Percentiles rank a stretch among this genome's conserved stretches.
phyloP scores from a whole-genome alignment of 2,329 filamentous ascomycete genomes.

The Metarhizium guizhouense region DNA sequence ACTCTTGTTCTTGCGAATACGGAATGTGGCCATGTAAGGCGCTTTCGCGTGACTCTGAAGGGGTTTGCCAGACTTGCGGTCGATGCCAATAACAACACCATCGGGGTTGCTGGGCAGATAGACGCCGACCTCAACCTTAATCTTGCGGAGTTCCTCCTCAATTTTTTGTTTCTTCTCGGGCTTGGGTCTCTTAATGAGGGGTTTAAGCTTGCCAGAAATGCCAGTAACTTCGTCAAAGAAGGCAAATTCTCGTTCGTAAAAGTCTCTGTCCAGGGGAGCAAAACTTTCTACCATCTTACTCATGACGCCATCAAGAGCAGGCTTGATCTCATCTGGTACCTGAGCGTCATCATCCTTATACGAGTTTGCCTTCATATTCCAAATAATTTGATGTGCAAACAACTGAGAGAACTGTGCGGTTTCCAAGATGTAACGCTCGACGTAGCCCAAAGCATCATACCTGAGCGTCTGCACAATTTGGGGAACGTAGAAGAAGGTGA shows the following conservation, averaged over 20 bases:
- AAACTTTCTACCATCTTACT: constrained; percentile 75
- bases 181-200: constrained; percentile 84
- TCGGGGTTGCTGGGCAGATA: constrained; percentile 97
- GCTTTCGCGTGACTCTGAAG: constrained; percentile 97
- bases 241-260: constrained; percentile 91
- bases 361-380: constrained; percentile 99
- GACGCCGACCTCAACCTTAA: constrained; percentile 92
- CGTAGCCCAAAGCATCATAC: constrained; percentile 88
- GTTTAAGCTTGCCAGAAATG: constrained; percentile 92
- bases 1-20: constrained; percentile 72
- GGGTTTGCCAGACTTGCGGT: constrained; percentile 94
- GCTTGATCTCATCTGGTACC: constrained; percentile 86
- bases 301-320: constrained; percentile 86
- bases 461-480: constrained; percentile 94
- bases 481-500: constrained; percentile 98
- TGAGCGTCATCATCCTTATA: constrained; percentile 94
- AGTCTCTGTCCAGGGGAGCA: constrained; percentile 65
- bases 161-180: constrained; percentile 99
- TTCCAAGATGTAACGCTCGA: constrained; percentile 92
- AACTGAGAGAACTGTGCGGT: constrained; percentile 96
- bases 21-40: constrained; percentile 97
- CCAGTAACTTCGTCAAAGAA: constrained; percentile 97
- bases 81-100: constrained; percentile 93
- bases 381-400: constrained; percentile 98
- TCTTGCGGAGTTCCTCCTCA: constrained; percentile 94